Evolutionary conservation across 495 filamentous ascomycete genomes (phyloP), one percentile per base, ranked within the genome.

Genomic region (Coniosporium apollinis): DNA sequence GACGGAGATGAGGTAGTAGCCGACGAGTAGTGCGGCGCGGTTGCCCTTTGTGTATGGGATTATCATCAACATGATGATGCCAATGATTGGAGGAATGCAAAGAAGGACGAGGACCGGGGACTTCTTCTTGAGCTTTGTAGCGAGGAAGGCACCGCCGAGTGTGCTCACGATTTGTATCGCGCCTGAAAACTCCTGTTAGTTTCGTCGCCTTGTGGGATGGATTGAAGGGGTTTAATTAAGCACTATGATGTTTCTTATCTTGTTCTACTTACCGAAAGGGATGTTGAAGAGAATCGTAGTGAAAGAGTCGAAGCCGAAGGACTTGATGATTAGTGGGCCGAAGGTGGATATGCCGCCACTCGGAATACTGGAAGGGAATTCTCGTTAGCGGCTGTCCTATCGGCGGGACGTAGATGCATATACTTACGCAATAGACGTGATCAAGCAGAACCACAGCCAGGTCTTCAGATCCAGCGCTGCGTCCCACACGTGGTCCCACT

Each of bases 271-370:
- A 14, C 73, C 72, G 28, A 73, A 74, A 0, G 73, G 72, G 39
- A 76, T 72, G 47, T 73, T 76, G 55, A 76, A 72, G 7, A 76
- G 59, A 28, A 76, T 73, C 0, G 73, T 72, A 18, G 65, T 59
- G 38, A 75, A 72, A 19, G 61, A 54, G 37, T 62, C 58, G 46
- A 66, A 76, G 4, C 72, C 72, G 44, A 78, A 78, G 6, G 64
- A 58, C 37, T 69, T 56, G 20, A 78, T 58, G 31, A 76, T 76
- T 26, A 78, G 58, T n/a, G 66, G 69, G 1, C 74, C 74, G 43
- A 76, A 76, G 0, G 70, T 72, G 6, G 65, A 59, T 28, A 76
- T 74, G 8, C 73, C 72, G 9, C 71, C 70, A 31, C 65, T 70
- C 4, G 71, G 69, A 28, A 76, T 67, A 1, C 71, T 72, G 34